These are phyloP conservation scores for Penicillium ochrochloron DNA, from an alignment of 495 filamentous ascomycete species.

Conservation along the genomic window DNA sequence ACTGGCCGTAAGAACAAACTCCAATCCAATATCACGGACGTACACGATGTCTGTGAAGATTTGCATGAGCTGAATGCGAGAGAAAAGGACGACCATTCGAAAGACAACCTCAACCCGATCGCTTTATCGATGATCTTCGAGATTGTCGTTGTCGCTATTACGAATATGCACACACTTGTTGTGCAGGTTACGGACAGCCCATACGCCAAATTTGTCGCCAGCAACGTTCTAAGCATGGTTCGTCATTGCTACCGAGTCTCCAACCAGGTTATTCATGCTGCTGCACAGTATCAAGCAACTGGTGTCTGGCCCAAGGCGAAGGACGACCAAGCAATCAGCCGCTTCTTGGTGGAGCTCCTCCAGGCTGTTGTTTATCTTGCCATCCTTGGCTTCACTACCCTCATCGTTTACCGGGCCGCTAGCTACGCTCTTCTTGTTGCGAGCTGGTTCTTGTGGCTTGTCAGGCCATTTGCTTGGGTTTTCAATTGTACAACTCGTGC, in stretches of 20 bases:
- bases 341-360: constrained; percentile 39
- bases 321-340: constrained; percentile 36
- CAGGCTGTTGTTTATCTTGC: constrained; percentile 46
- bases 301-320: constrained; percentile 40
- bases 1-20: constrained; percentile 22
- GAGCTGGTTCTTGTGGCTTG: constrained; percentile 51
- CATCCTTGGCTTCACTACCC: constrained; percentile 39
- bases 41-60: constrained; percentile 29
- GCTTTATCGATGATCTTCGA: constrained; percentile 40
- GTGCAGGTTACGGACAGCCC: constrained; percentile 33
- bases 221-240: constrained; percentile 41
- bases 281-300: constrained; percentile 42
- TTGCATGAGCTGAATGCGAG: constrained; percentile 22
- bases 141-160: constrained; percentile 36
- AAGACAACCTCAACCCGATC: constrained; percentile 26
- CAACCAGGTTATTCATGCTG: constrained; percentile 29
- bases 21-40: constrained; percentile 31
- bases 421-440: constrained; percentile 44
- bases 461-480: constrained; percentile 43
- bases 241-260: constrained; percentile 45
- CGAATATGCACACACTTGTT: constrained; percentile 35
- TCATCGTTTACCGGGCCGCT: constrained; percentile 39
- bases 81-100: constrained; percentile 19
- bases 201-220: constrained; percentile 34
- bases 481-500: constrained; percentile 38